Base-by-base conservation (phyloP, 2,329 filamentous ascomycete species). In the Huntiella savannae region DNA sequence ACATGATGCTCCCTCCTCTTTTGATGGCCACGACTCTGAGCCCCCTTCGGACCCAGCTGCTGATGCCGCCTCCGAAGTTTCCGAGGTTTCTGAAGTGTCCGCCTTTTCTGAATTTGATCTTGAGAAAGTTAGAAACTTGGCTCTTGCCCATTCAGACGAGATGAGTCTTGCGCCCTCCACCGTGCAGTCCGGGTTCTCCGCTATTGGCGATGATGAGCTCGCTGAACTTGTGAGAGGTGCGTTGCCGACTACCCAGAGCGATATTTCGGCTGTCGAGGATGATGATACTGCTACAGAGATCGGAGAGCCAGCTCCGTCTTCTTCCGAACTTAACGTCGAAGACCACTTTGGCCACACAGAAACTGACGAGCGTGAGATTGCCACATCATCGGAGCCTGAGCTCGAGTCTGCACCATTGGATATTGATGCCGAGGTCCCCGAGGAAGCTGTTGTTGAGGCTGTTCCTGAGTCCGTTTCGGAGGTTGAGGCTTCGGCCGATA, bases 41-140 rank as follows among this genome's bases (percentile, higher is more conserved):
- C 15, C 15, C 13, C 16, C 15, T 3, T 19, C 17, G 3, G 39
- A 41, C 28, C 8, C 16, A 19, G n/a, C 36, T 6, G 42, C 17
- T 4, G 17, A 36, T 11, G 8, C 13, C 12, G 33, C 13, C 10
- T 44, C 42, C 7, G 12, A 39, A 28, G 22, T 17, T 45, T 44
- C 42, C 7, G 17, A 39, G 19, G 43, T n/a, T 45, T 6, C 34
- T 34, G 19, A 37, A 13, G 12, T 16, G 8, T 57, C 59, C 37
- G 62, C 85, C n/a, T 86, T 15, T 17, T 12, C 12, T 3, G 15
- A 40, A 40, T 16, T 17, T 12, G 13, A 16, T 10, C 13, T 16
- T 6, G 13, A 40, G 37, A 22, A 37, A 15, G 40, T 15, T 15
- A 41, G 43, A 5, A 34, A 38, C 12, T 22, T 43, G 33, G 11